Conservation (phyloP, 177 flowering plant species). For the Telopea speciosissima region DNA sequence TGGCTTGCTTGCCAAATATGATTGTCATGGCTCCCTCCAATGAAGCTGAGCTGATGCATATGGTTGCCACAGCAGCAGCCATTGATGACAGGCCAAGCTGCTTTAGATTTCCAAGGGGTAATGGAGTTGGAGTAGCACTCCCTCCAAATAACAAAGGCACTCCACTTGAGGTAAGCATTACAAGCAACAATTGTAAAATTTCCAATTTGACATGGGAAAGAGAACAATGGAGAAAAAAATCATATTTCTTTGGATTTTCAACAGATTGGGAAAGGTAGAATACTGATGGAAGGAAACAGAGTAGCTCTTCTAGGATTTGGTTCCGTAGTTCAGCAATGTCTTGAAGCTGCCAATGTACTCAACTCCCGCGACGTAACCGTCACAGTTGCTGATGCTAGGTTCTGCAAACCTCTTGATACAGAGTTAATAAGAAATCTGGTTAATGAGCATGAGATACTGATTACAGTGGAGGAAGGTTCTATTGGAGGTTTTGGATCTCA, state of each 20-base stretch:
- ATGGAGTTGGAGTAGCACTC: constrained; percentile 59
- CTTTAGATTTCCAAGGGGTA: constrained; percentile 92
- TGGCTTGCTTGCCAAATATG: constrained; percentile 98
- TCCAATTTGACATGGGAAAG: not conserved
- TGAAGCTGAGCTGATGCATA: constrained; percentile 85
- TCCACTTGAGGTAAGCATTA: constrained; percentile 64
- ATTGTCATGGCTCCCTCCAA: constrained; percentile 96
- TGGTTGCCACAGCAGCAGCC: constrained; percentile 93
- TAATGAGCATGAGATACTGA: constrained; percentile 65
- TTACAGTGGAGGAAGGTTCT: constrained; percentile 85
- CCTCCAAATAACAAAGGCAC: constrained; percentile 71
- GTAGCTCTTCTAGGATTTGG: constrained; percentile 87
- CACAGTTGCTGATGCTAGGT: constrained; percentile 86
- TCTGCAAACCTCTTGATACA: constrained; percentile 82
- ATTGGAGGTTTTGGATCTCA: constrained; percentile 94
- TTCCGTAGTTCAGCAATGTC: constrained; percentile 63
- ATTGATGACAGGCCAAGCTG: constrained; percentile 91
- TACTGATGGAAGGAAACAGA: constrained; percentile 67
- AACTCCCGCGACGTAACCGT: constrained; percentile 31
- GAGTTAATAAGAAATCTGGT: constrained; percentile 63
- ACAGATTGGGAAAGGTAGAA: constrained; percentile 90
- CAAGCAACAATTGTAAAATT: not conserved
- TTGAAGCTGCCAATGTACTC: constrained; percentile 56
- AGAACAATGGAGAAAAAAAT: not conserved
- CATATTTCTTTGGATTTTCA: constrained; percentile 3